Percentiles rank a stretch among this genome's conserved stretches.
Evolutionary conservation across 163 green algal species (phyloP).

Genomic region (Chlorella variabilis): DNA sequence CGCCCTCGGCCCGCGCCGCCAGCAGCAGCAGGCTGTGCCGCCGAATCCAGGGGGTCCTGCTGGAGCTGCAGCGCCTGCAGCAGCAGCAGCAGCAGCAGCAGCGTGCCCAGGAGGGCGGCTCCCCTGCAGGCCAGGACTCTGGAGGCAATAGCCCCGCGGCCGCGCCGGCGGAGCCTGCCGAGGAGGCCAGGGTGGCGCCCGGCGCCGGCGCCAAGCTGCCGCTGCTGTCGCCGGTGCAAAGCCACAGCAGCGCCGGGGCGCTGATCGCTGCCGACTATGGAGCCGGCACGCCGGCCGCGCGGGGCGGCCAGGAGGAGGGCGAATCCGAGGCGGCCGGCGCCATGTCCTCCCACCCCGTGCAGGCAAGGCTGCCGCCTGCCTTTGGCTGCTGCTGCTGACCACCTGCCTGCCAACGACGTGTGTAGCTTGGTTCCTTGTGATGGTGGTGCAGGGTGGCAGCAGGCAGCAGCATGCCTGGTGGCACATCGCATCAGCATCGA

Average conservation of each 20-base stretch:
- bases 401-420: no score
- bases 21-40: conserved; percentile 17
- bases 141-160: no score
- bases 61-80: conserved; percentile 27
- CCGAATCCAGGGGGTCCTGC: conserved; percentile 15
- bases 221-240: conserved; percentile 31
- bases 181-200: not conserved
- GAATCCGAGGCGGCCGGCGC: not conserved
- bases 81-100: not conserved
- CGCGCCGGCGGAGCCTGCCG: not conserved
- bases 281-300: not conserved
- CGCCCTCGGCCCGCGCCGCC: not conserved
- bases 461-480: no score
- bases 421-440: no score
- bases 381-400: no score
- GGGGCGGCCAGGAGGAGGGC: not conserved
- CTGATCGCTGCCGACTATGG: not conserved
- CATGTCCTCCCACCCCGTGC: not conserved
- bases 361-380: not conserved
- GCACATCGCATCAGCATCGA: no score
- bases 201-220: conserved; percentile 1
- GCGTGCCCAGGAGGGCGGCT: not conserved
- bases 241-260: not conserved
- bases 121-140: no score
- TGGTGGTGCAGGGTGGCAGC: no score